Conservation (phyloP, 495 filamentous ascomycete species). For the Oidiodendron maius region DNA sequence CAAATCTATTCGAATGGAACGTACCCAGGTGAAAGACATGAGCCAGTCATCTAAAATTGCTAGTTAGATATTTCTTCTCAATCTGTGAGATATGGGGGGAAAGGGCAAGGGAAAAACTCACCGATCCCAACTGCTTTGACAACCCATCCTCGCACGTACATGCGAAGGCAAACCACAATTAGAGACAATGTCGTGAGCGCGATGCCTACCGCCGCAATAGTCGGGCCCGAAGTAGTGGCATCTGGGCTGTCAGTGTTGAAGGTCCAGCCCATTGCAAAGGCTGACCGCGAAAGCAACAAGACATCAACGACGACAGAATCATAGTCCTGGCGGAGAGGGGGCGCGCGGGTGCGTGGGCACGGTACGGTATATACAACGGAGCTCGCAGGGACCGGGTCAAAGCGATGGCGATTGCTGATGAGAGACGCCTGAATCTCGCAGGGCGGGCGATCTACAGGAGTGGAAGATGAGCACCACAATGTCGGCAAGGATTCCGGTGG, state of each 20-base stretch:
- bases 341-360: too few relatives aligned
- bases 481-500: too few relatives aligned
- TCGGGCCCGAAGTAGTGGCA: slow-evolving; percentile 29
- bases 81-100: neutral
- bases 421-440: too few relatives aligned
- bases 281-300: neutral
- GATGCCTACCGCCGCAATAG: slow-evolving; percentile 27
- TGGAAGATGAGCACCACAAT: too few relatives aligned
- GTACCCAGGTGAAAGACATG: slow-evolving; percentile 32
- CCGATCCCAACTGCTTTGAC: slow-evolving; percentile 30
- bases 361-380: too few relatives aligned
- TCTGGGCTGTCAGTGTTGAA: slow-evolving; percentile 30
- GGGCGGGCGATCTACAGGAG: too few relatives aligned
- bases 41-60: slow-evolving; percentile 34
- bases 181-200: slow-evolving; percentile 29
- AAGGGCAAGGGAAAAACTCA: slow-evolving; percentile 9
- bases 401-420: too few relatives aligned
- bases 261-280: slow-evolving; percentile 35
- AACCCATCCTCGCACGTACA: slow-evolving; percentile 29
- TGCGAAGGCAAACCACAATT: slow-evolving; percentile 27
- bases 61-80: neutral
- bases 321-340: too few relatives aligned
- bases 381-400: too few relatives aligned
- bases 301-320: too few relatives aligned
- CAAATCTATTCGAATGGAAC: slow-evolving; percentile 1